Percentiles rank a stretch among this genome's conserved stretches.
These are phyloP conservation scores for Boletus sensibilis DNA, from an alignment of 768 basidiomycete genomes.

Conservation along the genomic window DNA sequence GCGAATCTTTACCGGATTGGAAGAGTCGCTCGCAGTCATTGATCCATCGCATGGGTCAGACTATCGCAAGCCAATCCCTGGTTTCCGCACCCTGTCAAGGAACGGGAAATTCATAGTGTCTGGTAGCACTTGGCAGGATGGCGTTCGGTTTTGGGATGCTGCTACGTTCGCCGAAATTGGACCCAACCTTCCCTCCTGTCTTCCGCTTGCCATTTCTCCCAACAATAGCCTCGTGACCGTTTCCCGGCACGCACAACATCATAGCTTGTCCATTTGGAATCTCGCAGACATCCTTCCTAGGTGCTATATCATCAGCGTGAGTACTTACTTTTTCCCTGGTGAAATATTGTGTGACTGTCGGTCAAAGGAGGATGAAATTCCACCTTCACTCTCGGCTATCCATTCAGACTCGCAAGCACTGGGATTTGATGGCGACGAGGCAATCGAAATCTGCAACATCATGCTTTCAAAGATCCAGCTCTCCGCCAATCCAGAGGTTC, in stretches of 20 bases:
- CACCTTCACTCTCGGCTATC: not conserved
- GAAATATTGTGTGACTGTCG: not conserved
- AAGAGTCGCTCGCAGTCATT: not conserved
- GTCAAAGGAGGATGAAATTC: not conserved
- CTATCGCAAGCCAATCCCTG: not conserved
- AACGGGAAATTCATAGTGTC: constrained; percentile 8
- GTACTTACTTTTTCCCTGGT: not conserved
- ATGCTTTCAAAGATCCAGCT: constrained; percentile 3
- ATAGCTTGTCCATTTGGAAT: not conserved
- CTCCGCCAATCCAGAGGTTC: not conserved
- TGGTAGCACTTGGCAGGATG: not conserved
- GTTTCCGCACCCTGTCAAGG: not conserved
- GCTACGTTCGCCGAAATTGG: constrained; percentile 4
- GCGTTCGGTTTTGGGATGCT: constrained; percentile 7
- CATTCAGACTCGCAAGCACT: not conserved
- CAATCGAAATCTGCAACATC: not conserved
- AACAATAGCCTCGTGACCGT: not conserved
- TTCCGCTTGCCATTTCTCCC: constrained; percentile 1
- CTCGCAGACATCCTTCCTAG: constrained; percentile 1
- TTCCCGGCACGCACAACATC: not conserved
- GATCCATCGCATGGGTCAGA: not conserved
- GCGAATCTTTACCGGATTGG: not conserved
- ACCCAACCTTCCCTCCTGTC: not conserved
- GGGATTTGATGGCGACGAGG: not conserved
- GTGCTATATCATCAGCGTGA: not conserved